Conservation (phyloP, 2,329 filamentous ascomycete genomes). For the Fusarium sp. region DNA sequence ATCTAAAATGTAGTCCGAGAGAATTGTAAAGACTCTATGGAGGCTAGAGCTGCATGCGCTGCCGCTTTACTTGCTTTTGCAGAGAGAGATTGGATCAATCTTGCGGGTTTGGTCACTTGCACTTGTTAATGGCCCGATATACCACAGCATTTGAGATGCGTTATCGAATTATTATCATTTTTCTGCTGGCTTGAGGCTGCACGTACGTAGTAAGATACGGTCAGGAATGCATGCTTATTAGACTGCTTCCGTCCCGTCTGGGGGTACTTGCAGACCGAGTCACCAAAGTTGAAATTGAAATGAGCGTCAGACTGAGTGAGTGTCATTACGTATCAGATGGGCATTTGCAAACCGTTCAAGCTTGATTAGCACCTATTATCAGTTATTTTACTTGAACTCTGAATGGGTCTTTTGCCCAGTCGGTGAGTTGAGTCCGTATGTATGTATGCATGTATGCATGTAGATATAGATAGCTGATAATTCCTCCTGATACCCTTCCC, state of each 20-base stretch:
- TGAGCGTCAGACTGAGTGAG: conserved; percentile 2
- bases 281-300: conserved; percentile 29
- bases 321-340: conserved; percentile 27
- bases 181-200: background rate
- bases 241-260: conserved; percentile 5
- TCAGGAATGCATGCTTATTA: conserved; percentile 18
- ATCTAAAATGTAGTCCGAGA: background rate
- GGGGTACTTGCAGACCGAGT: conserved; percentile 20
- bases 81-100: conserved; percentile 33
- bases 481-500: conserved; percentile 6
- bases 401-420: background rate
- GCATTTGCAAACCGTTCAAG: background rate
- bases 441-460: no score
- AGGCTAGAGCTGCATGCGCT: conserved; percentile 10
- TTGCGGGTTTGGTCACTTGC: conserved; percentile 18
- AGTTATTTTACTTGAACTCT: conserved; percentile 11
- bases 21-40: conserved; percentile 5
- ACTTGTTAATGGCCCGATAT: background rate
- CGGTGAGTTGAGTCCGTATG: background rate
- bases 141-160: conserved; percentile 17
- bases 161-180: conserved; percentile 8
- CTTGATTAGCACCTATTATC: conserved; percentile 17
- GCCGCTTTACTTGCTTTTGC: conserved; percentile 35
- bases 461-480: conserved; percentile 13
- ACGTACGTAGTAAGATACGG: conserved; percentile 24